These are phyloP conservation scores for peach (Prunus persica) DNA, from an alignment of 306 rosid species.

Conservation along the genomic window DNA sequence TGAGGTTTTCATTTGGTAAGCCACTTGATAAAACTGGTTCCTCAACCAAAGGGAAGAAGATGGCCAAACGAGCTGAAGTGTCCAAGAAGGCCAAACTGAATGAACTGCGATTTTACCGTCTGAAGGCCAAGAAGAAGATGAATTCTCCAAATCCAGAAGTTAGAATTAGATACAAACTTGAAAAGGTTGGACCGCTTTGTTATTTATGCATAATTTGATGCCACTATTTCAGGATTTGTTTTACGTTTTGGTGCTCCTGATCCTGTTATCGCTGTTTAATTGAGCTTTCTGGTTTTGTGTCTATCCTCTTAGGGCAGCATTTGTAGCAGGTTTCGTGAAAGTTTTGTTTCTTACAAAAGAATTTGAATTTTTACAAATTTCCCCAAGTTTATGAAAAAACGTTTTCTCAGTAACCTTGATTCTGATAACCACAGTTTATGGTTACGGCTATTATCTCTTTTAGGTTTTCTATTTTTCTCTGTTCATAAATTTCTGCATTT, in stretches of 20 bases:
- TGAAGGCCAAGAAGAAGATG: conserved; percentile 86
- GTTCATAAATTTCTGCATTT: neutral
- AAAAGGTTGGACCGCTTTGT: conserved; percentile 49
- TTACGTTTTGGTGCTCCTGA: neutral
- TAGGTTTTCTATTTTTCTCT: neutral
- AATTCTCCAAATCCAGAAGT: conserved; percentile 87
- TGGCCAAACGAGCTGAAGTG: conserved; percentile 36
- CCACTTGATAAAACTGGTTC: conserved; percentile 17
- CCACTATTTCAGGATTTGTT: neutral
- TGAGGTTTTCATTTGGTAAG: conserved; percentile 56
- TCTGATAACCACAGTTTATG: neutral
- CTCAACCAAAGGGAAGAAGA: conserved; percentile 19
- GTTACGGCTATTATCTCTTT: neutral
- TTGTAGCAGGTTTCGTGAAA: neutral
- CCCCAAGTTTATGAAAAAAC: neutral
- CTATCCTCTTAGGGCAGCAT: neutral
- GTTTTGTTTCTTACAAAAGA: neutral
- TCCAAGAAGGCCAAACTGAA: conserved; percentile 75
- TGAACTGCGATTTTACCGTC: conserved; percentile 73
- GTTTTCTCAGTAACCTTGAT: neutral
- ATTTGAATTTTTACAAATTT: neutral
- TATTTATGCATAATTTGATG: neutral
- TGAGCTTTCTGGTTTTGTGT: neutral
- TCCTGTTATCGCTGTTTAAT: neutral
- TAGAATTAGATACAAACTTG: conserved; percentile 81